Evolutionary conservation across 129 eudicot species (phyloP).

Genomic region (Tanacetum coccineum): DNA sequence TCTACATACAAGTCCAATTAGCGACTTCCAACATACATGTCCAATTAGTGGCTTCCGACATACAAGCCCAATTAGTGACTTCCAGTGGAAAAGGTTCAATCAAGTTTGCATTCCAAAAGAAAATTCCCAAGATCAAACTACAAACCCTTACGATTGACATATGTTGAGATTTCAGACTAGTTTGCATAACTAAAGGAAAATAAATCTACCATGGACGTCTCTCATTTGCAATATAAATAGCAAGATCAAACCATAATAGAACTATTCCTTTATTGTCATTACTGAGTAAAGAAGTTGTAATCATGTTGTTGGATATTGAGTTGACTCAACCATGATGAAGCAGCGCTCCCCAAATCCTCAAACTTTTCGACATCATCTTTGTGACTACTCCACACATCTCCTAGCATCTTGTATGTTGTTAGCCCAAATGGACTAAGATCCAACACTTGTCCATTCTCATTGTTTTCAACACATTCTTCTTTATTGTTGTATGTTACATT

Average conservation of each 20-base stretch:
- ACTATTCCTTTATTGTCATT: neutral
- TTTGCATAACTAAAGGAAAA: neutral
- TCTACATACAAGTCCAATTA: too few relatives aligned
- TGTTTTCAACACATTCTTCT: neutral
- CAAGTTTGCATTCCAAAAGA: too few relatives aligned
- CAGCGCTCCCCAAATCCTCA: constrained; percentile 35
- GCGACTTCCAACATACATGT: too few relatives aligned
- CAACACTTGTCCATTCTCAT: neutral
- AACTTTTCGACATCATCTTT: constrained; percentile 31
- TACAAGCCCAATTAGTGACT: too few relatives aligned
- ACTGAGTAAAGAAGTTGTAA: constrained; percentile 34
- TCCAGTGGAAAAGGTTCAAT: too few relatives aligned
- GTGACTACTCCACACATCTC: constrained; percentile 35
- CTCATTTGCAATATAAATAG: neutral
- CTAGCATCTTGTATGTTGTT: constrained; percentile 46
- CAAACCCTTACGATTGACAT: too few relatives aligned
- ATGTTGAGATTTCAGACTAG: too few relatives aligned
- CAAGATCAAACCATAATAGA: neutral
- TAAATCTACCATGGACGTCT: neutral
- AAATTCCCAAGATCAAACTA: too few relatives aligned
- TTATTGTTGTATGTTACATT: constrained; percentile 11
- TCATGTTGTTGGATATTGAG: constrained; percentile 44
- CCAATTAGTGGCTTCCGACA: too few relatives aligned
- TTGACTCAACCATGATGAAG: constrained; percentile 49
- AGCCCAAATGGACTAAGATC: constrained; percentile 51